A percentile compares a stretch with the other conserved stretches of the same genome.
Evolutionary conservation across 2,329 filamentous ascomycete species (phyloP).

Genomic region (Pseudogymnoascus sp.): DNA sequence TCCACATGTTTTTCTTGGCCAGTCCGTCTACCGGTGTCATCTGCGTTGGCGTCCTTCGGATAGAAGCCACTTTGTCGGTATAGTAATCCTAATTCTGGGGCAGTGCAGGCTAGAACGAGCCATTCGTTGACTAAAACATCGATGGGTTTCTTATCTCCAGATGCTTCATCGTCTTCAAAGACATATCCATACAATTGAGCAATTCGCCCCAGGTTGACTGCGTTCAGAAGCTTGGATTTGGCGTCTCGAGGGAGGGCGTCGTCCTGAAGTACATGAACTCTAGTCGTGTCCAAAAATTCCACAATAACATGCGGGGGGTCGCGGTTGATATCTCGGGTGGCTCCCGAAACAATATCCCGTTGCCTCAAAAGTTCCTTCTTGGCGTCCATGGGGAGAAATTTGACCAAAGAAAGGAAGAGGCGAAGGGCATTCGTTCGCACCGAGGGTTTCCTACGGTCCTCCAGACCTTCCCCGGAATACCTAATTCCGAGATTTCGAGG

Average conservation of each 20-base stretch:
- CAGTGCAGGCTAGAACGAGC: slow-evolving; percentile 66
- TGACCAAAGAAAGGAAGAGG: slow-evolving; percentile 71
- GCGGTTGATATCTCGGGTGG: slow-evolving; percentile 69
- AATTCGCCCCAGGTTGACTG: slow-evolving; percentile 63
- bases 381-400: slow-evolving; percentile 64
- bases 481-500: slow-evolving; percentile 73
- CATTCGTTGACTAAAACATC: slow-evolving; percentile 66
- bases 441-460: slow-evolving; percentile 63
- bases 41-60: slow-evolving; percentile 57
- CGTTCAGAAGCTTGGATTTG: slow-evolving; percentile 70
- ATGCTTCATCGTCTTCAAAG: slow-evolving; percentile 37
- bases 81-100: slow-evolving; percentile 62
- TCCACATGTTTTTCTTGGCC: slow-evolving; percentile 37
- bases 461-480: slow-evolving; percentile 46
- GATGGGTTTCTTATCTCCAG: slow-evolving; percentile 43
- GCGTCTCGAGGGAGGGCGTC: slow-evolving; percentile 60
- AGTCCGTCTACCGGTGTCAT: slow-evolving; percentile 35
- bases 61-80: slow-evolving; percentile 78
- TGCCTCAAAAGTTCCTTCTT: slow-evolving; percentile 79
- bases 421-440: slow-evolving; percentile 75
- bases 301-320: slow-evolving; percentile 68
- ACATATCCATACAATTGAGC: slow-evolving; percentile 60
- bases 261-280: slow-evolving; percentile 65
- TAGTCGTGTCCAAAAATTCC: slow-evolving; percentile 66
- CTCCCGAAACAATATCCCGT: slow-evolving; percentile 54